Base-by-base conservation (phyloP, 2,329 filamentous ascomycete genomes). In the Neonectria ditissima region DNA sequence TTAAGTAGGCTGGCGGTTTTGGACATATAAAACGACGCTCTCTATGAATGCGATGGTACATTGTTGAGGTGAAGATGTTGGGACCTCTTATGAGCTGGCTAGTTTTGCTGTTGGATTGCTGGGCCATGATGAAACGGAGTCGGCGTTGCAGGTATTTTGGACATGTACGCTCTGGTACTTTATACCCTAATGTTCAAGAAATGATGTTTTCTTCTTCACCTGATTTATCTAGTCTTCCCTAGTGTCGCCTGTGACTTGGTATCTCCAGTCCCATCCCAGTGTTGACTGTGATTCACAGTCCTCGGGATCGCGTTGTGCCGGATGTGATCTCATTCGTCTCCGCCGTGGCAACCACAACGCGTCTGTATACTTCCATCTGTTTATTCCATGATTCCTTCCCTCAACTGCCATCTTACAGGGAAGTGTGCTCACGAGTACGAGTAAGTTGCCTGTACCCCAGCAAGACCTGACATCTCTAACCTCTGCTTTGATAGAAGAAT, bases 161-260 rank as follows among this genome's bases (percentile, higher is more conserved):
- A 58, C 48, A 54, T 48, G 55, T 57, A 50, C 51, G 18, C 32
- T 45, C 43, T 63, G 43, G 53, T 53, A 48, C 52, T 53, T n/a
- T 58, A 63, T 63, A 63, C 60, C 55, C 60, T 54, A 44, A 52
- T 61, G 50, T 61, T 58, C 32, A 62, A 58, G 54, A 62, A 54
- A 20, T 39, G 11, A 39, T 48, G 14, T 22, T 34, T 37, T 37
- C 30, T 37, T 43, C 11, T 26, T 26, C 18, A 30, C 13, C n/a
- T 5, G 20, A 7, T 13, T 1, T n/a, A 16, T 18, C 30, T n/a
- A n/a, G n/a, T n/a, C n/a, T n/a, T n/a, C n/a, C n/a, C n/a, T n/a
- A n/a, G n/a, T n/a, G n/a, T n/a, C n/a, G n/a, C n/a, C n/a, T n/a
- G n/a, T n/a, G n/a, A n/a, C n/a, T n/a, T n/a, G n/a, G n/a, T n/a